Percentiles rank a stretch among this genome's conserved stretches.
Evolutionary conservation across 176 grass and related monocot species (phyloP).

Genomic region (Typha latifolia): DNA sequence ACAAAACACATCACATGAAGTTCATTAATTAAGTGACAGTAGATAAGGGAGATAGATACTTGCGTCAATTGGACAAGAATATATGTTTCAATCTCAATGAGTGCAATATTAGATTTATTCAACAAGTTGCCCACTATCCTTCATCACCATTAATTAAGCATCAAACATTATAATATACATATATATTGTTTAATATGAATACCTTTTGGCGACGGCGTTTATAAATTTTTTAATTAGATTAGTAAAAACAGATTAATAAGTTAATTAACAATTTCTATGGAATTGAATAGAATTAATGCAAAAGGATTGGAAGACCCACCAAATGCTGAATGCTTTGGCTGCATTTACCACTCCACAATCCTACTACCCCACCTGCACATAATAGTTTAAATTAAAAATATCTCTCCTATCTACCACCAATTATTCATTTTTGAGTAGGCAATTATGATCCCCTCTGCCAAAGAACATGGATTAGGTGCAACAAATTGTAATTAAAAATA

Average conservation of each 20-base stretch:
- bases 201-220: too few relatives aligned
- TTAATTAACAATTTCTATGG: too few relatives aligned
- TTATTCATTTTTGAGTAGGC: neutral
- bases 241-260: too few relatives aligned
- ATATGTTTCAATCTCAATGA: neutral
- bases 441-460: neutral
- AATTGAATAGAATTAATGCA: neutral
- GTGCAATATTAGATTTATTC: neutral
- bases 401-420: neutral
- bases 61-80: neutral
- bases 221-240: too few relatives aligned
- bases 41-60: too few relatives aligned
- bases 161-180: too few relatives aligned
- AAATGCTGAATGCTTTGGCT: neutral
- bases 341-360: neutral
- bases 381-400: neutral
- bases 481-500: neutral
- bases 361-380: neutral
- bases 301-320: neutral
- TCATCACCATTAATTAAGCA: too few relatives aligned
- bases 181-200: too few relatives aligned
- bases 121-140: too few relatives aligned
- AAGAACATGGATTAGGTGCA: slow-evolving; percentile 11
- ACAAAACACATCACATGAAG: neutral
- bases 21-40: neutral